These are phyloP conservation scores for Plasmodium vinckei DNA, from an alignment of 169 alveolate species.

Conservation along the genomic window DNA sequence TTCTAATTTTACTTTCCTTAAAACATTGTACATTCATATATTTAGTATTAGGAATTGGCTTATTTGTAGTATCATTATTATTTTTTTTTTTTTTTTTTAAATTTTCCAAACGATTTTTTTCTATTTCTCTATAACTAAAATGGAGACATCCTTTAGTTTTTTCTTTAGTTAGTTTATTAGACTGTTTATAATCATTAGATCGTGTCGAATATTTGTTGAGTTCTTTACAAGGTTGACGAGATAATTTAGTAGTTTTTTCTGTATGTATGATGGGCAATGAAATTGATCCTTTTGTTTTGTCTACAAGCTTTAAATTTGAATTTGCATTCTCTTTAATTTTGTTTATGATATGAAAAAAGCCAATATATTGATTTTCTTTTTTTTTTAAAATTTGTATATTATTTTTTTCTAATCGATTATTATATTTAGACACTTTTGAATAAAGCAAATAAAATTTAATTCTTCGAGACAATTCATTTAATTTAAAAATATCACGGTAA, in stretches of 20 bases:
- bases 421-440: background rate
- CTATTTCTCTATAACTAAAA: constrained; percentile 22
- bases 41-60: background rate
- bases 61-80: background rate
- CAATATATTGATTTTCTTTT: constrained; percentile 3
- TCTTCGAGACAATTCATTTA: constrained; percentile 9
- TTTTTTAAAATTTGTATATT: background rate
- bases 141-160: constrained; percentile 26
- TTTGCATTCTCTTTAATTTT: constrained; percentile 12
- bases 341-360: constrained; percentile 4
- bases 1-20: constrained; percentile 7
- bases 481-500: background rate
- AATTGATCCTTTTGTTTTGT: background rate
- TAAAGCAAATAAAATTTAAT: constrained; percentile 22
- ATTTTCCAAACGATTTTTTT: constrained; percentile 12
- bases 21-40: constrained; percentile 33
- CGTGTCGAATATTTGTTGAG: no score
- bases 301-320: background rate
- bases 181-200: background rate
- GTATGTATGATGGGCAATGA: background rate
- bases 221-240: no score
- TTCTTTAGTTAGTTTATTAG: background rate
- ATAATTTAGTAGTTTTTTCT: background rate
- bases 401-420: background rate
- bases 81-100: constrained; percentile 40